Conservation (phyloP, 257 asterid species). For the Leptodermis oblonga region DNA sequence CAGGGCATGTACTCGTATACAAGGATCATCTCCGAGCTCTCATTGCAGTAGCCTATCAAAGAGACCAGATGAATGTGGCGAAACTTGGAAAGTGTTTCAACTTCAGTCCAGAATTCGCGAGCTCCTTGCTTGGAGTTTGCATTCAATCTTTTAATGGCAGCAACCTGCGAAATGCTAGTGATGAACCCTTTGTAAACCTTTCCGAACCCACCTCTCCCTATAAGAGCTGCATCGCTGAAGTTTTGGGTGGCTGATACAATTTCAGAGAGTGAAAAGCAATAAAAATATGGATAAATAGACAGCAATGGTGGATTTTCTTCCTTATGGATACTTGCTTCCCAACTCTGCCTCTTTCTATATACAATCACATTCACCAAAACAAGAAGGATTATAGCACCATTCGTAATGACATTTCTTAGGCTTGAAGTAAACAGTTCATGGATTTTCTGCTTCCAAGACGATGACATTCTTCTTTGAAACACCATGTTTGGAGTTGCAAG, state of each 20-base stretch:
- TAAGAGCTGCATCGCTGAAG: constrained; percentile 12
- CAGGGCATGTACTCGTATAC: constrained; percentile 19
- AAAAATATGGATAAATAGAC: neutral
- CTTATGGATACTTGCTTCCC: neutral
- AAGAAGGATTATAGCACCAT: neutral
- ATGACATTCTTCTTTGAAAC: neutral
- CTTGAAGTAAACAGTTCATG: neutral
- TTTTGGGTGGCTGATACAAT: constrained; percentile 13
- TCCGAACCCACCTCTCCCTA: constrained; percentile 25
- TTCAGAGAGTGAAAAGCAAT: constrained; percentile 4
- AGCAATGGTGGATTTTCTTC: neutral
- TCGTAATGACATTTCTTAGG: neutral
- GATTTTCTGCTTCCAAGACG: neutral
- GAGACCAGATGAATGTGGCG: constrained; percentile 22
- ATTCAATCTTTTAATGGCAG: constrained; percentile 23
- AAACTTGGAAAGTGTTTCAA: constrained; percentile 19
- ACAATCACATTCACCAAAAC: neutral
- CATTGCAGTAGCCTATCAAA: constrained; percentile 24
- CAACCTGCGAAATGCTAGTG: neutral
- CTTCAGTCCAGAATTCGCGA: constrained; percentile 25
- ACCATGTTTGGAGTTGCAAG: constrained; percentile 4
- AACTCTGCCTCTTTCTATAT: constrained; percentile 4
- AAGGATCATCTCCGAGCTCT: constrained; percentile 14
- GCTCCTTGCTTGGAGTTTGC: constrained; percentile 19
- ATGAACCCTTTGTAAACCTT: constrained; percentile 18